Percentiles rank a stretch among this genome's conserved stretches.
These are phyloP conservation scores for Aspergillus steynii DNA, from an alignment of 495 filamentous ascomycete species.

Conservation along the genomic window DNA sequence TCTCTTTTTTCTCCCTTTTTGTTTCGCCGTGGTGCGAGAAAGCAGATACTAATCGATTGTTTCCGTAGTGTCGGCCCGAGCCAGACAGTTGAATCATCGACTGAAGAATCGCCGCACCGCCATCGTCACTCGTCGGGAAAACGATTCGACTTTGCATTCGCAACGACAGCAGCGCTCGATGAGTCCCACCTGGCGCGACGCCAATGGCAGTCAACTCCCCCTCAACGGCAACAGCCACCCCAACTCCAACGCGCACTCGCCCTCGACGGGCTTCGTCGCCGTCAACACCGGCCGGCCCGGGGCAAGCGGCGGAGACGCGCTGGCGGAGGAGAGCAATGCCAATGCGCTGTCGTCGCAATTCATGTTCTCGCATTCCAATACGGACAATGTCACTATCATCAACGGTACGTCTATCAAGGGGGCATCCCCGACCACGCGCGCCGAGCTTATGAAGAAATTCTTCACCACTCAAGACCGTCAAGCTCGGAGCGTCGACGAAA, in stretches of 20 bases:
- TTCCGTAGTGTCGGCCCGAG: slow-evolving; percentile 66
- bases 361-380: slow-evolving; percentile 45
- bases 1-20: not conserved
- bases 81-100: slow-evolving; percentile 79
- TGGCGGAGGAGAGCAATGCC: slow-evolving; percentile 27
- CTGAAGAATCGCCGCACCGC: slow-evolving; percentile 72
- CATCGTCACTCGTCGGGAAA: slow-evolving; percentile 61
- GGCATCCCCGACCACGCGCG: slow-evolving; percentile 52
- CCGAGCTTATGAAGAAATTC: slow-evolving; percentile 58
- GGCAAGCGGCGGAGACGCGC: slow-evolving; percentile 24
- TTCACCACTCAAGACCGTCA: slow-evolving; percentile 56
- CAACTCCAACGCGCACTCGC: slow-evolving; percentile 36
- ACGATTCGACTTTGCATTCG: slow-evolving; percentile 41
- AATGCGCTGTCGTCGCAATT: slow-evolving; percentile 36
- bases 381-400: slow-evolving; percentile 50
- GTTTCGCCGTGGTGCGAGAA: not conserved
- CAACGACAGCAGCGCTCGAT: slow-evolving; percentile 28
- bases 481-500: slow-evolving; percentile 38
- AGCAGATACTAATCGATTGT: slow-evolving; percentile 21
- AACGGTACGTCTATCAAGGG: slow-evolving; percentile 53
- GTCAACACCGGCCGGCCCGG: slow-evolving; percentile 51
- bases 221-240: slow-evolving; percentile 32
- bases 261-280: slow-evolving; percentile 57
- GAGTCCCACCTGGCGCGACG: slow-evolving; percentile 40
- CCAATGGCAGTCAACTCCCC: slow-evolving; percentile 26